Base-by-base conservation (phyloP, 208 protist species). In the Trypanosoma caninum region DNA sequence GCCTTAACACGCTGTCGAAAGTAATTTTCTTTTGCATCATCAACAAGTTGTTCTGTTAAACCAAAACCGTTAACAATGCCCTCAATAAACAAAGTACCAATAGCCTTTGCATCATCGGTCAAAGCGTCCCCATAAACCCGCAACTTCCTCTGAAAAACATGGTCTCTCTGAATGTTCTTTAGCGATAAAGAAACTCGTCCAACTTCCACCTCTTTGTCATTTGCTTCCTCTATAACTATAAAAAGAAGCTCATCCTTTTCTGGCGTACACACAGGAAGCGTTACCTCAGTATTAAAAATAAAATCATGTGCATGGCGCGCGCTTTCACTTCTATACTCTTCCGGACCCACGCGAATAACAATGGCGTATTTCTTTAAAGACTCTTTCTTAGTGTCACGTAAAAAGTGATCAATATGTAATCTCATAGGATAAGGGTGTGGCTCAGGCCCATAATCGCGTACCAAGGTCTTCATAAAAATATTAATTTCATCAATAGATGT, bases 381-480 rank as follows among this genome's bases (percentile, higher is more conserved):
- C 6, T 65, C 33, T 35, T 45, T 16, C 31, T 46, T 72, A 2
- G 1, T 30, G 2, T 37, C 30, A 46, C 10, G 51, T 31, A 20
- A 25, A 52, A 72, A 55, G 22, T 37, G 25, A 56, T 60, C 23
- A 60, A 72, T 65, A 3, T 62, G 55, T 11, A 94, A 48, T 22
- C 38, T 65, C n/a, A 94, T 10, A 2, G 45, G 47, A 35, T 86
- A 45, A 25, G 61, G 58, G 31, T 47, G 53, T 34, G 71, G 77
- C 72, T 91, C 84, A 6, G 80, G 82, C 0, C 87, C 87, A 44
- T 80, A 70, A n/a, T 71, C 73, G 45, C 64, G 71, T 27, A 63
- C 46, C 80, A 80, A 87, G 53, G 65, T 62, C 45, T 48, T 37
- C 78, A 90, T 87, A 56, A 81, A 79, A 16, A 50, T 35, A 30